Evolutionary conservation across 192 early-diverging fungal species (phyloP), one percentile per base, ranked within the genome.

Genomic region (Coemansia sp.): DNA sequence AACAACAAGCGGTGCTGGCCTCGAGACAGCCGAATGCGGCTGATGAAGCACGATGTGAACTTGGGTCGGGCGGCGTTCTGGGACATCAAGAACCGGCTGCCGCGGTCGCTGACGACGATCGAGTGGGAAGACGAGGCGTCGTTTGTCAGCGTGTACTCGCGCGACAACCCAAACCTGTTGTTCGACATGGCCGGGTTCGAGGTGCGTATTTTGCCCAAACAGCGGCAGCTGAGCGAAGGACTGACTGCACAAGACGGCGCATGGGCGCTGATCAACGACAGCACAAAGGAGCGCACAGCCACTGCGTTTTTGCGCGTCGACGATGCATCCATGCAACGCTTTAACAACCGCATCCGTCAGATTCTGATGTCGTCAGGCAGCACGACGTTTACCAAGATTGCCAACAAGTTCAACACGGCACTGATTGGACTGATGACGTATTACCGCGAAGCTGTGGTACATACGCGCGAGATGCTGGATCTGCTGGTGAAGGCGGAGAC

Each of bases 1-100:
- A 93, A 94, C 75, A 95, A 96, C 85, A 96, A 96, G 69, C 94
- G 93, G 61, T 96, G 94, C 85, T 98, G 94, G 97, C 97, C 97
- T 19, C 91, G 97, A 53, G 97, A 99, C 82, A 93, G 94, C 64
- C 90, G 97, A 56, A 99, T 99, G 97, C 90, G 97, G 47, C 71
- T 99, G 64, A 96, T 99, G 93, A 95, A 95, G 83, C 94, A 94
- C 78, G 97, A 99, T 73, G 96, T 99, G 50, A 96, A 97, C 62
- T 69, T 98, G 35, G 97, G 97, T 39, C 90, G 97, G 37, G 97
- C 97, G 1, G 94, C 94, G 13, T 99, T 99, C 69, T 99, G 97
- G 97, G 97, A 99, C 66, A 94, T 99, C 73, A 96, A 96, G 76
- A 98, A 97, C 74, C 85, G 97, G 52, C 83, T 99, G 64, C 97